Conservation (phyloP, 2,329 filamentous ascomycete genomes). For the Trichoderma atrobrunneum region DNA sequence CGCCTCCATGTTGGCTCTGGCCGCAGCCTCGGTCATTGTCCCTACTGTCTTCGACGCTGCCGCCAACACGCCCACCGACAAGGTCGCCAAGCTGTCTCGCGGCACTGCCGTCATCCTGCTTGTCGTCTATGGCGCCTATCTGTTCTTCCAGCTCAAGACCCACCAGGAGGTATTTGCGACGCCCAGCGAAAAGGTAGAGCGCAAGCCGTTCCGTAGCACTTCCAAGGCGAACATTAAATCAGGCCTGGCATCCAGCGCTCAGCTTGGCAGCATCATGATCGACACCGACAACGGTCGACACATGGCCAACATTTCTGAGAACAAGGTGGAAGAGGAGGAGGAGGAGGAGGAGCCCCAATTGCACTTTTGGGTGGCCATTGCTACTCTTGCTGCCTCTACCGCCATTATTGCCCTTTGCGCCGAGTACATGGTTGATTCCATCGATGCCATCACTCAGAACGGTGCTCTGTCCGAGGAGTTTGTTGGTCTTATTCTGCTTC, state of each 20-base stretch:
- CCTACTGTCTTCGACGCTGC: conserved; percentile 76
- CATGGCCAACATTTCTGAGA: not conserved
- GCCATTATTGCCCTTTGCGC: conserved; percentile 78
- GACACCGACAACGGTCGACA: conserved; percentile 29
- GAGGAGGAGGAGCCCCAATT: conserved; percentile 73
- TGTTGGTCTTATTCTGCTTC: conserved; percentile 74
- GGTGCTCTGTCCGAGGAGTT: conserved; percentile 68
- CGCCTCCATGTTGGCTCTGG: conserved; percentile 73
- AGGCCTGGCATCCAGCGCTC: conserved; percentile 38
- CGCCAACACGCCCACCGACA: conserved; percentile 39
- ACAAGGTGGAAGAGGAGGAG: conserved; percentile 38
- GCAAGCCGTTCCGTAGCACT: conserved; percentile 41
- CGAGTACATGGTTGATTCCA: conserved; percentile 74
- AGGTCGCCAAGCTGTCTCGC: conserved; percentile 64
- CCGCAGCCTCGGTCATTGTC: conserved; percentile 79
- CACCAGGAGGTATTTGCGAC: conserved; percentile 78
- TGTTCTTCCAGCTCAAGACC: conserved; percentile 88
- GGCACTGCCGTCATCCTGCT: conserved; percentile 79
- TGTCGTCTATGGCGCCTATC: conserved; percentile 77
- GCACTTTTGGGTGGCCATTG: conserved; percentile 67
- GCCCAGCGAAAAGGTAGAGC: conserved; percentile 74
- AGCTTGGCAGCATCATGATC: conserved; percentile 37
- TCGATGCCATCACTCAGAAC: conserved; percentile 61
- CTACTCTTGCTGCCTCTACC: conserved; percentile 69
- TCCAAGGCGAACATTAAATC: conserved; percentile 36